Evolutionary conservation across 2,329 filamentous ascomycete species (phyloP).

Genomic region (Hirsutella rhossiliensis): DNA sequence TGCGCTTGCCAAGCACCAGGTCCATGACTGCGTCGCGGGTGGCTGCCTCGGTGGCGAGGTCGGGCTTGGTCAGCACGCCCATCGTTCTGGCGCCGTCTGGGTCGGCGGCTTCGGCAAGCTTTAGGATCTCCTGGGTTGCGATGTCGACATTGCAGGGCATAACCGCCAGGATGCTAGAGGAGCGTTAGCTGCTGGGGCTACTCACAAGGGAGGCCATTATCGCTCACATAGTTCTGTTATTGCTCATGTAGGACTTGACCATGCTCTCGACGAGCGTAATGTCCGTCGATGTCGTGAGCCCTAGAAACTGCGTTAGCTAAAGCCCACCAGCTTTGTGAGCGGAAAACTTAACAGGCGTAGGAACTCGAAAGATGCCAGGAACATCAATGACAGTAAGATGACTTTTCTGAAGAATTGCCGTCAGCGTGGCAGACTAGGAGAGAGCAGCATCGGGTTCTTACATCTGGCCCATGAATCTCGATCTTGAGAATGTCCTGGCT

Average conservation of each 20-base stretch:
- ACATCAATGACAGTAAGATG: slow-evolving; percentile 43
- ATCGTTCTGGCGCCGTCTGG: slow-evolving; percentile 28
- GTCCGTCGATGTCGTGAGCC: slow-evolving; percentile 30
- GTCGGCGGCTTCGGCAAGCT: slow-evolving; percentile 23
- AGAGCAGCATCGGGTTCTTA: background rate
- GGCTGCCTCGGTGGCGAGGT: slow-evolving; percentile 33
- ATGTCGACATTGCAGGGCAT: slow-evolving; percentile 27
- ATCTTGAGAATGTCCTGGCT: slow-evolving; percentile 30
- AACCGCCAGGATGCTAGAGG: slow-evolving; percentile 29
- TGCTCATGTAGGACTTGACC: slow-evolving; percentile 32
- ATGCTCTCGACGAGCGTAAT: slow-evolving; percentile 32
- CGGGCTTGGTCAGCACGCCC: slow-evolving; percentile 46
- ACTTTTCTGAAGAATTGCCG: slow-evolving; percentile 10
- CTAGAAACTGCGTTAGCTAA: slow-evolving; percentile 8
- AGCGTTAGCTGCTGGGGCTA: background rate
- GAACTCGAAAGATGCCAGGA: slow-evolving; percentile 36
- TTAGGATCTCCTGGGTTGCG: slow-evolving; percentile 27
- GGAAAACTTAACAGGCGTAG: slow-evolving; percentile 11
- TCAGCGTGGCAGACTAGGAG: background rate
- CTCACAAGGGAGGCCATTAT: background rate
- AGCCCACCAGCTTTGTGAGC: background rate
- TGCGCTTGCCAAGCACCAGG: slow-evolving; percentile 26
- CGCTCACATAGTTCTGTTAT: slow-evolving; percentile 29
- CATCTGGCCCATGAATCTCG: slow-evolving; percentile 30
- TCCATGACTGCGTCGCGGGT: slow-evolving; percentile 26